A percentile compares a stretch with the other conserved stretches of the same genome.
Evolutionary conservation across 1,284 basidiomycete genomes (phyloP).

Genomic region (Leccinum griseonigrum): DNA sequence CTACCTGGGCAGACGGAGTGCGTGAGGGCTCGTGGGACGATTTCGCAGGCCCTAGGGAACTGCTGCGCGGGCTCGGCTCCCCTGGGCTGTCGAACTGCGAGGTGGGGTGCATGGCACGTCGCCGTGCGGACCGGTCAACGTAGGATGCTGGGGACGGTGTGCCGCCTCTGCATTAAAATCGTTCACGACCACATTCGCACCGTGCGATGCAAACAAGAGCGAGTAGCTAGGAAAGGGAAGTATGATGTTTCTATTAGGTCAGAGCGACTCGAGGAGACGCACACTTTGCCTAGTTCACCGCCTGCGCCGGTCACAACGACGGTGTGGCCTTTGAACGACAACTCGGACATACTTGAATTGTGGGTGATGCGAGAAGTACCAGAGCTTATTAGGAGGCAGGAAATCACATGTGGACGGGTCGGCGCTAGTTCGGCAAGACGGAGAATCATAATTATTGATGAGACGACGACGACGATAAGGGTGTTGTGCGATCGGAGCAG

Average conservation of each 20-base stretch:
- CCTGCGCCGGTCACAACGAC: conserved; percentile 96
- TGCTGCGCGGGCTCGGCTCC: conserved; percentile 26
- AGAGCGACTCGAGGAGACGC: conserved; percentile 32
- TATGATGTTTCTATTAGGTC: background rate
- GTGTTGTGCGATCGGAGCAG: conserved; percentile 43
- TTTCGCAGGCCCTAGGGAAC: conserved; percentile 19
- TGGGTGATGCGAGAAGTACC: background rate
- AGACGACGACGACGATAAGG: conserved; percentile 17
- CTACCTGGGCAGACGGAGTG: conserved; percentile 12
- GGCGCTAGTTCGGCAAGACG: background rate
- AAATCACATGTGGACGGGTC: conserved; percentile 24
- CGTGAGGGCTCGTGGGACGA: conserved; percentile 13
- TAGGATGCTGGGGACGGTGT: conserved; percentile 36
- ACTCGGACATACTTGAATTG: conserved; percentile 24
- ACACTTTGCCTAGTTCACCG: conserved; percentile 91
- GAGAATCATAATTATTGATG: conserved; percentile 27
- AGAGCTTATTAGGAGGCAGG: background rate
- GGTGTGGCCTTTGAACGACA: conserved; percentile 90
- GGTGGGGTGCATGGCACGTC: conserved; percentile 54
- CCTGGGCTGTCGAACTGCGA: conserved; percentile 50
- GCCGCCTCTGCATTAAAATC: conserved; percentile 90
- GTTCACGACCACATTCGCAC: conserved; percentile 94
- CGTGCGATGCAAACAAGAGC: conserved; percentile 84
- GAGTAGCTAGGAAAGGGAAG: conserved; percentile 68
- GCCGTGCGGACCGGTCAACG: conserved; percentile 65